Conservation (phyloP, 2,329 filamentous ascomycete genomes). For the Ascochyta viciae-villosae region DNA sequence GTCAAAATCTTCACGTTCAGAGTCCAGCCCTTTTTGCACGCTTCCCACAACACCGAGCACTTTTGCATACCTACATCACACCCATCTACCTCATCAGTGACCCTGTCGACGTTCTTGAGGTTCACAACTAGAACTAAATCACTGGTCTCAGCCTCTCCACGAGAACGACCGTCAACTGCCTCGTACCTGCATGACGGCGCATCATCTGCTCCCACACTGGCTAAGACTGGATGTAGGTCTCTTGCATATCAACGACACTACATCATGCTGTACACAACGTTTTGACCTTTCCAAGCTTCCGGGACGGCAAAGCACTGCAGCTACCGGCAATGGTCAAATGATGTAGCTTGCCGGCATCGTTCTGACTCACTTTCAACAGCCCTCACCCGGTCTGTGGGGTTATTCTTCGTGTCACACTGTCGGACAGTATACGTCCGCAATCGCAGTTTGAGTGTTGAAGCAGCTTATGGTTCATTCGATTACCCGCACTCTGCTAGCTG, state of each 20-base stretch:
- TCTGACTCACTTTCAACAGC: background rate
- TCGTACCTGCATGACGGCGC: slow-evolving; percentile 3
- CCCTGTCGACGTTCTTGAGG: background rate
- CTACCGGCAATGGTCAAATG: background rate
- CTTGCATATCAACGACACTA: background rate
- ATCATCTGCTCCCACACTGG: background rate
- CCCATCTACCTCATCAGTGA: no score
- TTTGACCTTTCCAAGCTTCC: background rate
- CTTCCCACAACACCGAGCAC: background rate
- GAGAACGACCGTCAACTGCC: background rate
- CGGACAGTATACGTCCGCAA: background rate
- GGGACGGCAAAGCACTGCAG: background rate
- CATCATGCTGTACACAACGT: slow-evolving; percentile 1
- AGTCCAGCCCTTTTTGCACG: background rate
- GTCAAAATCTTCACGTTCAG: background rate
- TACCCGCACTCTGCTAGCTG: background rate
- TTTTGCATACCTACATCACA: background rate
- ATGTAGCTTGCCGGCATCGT: background rate
- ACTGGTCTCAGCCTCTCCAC: background rate
- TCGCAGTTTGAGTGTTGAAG: background rate
- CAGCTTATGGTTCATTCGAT: background rate
- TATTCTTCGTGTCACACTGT: background rate
- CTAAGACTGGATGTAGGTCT: background rate
- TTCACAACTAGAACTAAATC: no score
- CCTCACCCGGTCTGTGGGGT: background rate